Evolutionary conservation across 257 asterid genomes (phyloP).

Genomic region (Thymus quinquecostatus): DNA sequence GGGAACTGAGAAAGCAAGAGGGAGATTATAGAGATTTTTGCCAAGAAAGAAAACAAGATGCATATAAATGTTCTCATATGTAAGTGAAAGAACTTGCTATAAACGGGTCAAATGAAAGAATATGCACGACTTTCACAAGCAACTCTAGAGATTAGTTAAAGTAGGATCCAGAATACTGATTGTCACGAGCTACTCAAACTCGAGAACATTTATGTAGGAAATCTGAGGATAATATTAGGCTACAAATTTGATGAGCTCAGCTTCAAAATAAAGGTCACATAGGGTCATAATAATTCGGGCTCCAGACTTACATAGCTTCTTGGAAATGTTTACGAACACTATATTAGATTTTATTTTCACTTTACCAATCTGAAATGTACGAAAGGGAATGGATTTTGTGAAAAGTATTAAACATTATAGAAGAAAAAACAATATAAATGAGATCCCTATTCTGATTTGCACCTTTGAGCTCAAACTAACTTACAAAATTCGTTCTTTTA

Average conservation of each 20-base stretch:
- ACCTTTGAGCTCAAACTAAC: background rate
- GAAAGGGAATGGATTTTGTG: background rate
- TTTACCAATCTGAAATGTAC: background rate
- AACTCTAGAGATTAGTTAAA: no score
- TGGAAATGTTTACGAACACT: no score
- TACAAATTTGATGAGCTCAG: background rate
- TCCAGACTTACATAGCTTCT: no score
- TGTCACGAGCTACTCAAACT: no score
- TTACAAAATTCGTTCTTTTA: background rate
- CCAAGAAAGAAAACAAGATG: background rate
- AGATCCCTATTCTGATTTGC: background rate
- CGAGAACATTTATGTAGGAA: no score
- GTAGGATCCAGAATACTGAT: no score
- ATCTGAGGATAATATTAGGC: no score
- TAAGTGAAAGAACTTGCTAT: background rate
- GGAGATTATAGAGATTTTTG: background rate
- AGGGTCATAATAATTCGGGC: no score
- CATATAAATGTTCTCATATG: background rate
- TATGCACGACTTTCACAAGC: background rate
- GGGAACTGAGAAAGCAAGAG: slow-evolving; percentile 39
- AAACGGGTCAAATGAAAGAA: background rate
- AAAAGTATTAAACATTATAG: background rate
- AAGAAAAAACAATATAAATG: background rate
- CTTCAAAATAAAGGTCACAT: background rate
- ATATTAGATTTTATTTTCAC: background rate